Evolutionary conservation across 371 early-diverging fungal species (phyloP).

Genomic region (Dichotomocladium elegans): DNA sequence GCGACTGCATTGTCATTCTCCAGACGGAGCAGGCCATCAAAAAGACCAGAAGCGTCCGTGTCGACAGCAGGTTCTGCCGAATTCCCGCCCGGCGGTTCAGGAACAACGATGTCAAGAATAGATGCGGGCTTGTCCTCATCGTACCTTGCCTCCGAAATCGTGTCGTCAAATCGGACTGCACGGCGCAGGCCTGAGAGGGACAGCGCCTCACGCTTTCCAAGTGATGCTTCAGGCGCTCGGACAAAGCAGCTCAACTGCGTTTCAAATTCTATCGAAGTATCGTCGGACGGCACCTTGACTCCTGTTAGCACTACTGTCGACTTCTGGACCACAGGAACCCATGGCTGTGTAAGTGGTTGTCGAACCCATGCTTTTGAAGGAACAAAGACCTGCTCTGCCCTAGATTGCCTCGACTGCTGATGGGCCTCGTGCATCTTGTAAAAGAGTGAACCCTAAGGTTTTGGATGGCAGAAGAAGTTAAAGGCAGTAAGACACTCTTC

Average conservation of each 20-base stretch:
- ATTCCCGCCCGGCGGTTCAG: not conserved
- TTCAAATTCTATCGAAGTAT: not conserved
- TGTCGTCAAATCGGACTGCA: not conserved
- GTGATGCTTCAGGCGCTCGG: not conserved
- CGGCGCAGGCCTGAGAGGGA: not conserved
- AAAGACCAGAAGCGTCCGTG: too few species aligned
- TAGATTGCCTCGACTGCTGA: not conserved
- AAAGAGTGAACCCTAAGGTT: constrained; percentile 5
- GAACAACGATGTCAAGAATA: not conserved
- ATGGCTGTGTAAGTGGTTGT: too few species aligned
- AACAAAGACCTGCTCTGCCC: not conserved
- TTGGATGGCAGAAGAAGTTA: not conserved
- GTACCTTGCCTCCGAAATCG: not conserved
- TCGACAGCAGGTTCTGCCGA: not conserved
- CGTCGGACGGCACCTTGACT: not conserved
- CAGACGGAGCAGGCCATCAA: too few species aligned
- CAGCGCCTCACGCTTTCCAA: not conserved
- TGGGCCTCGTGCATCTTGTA: constrained; percentile 9
- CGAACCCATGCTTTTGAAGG: not conserved
- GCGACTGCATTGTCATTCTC: too few species aligned
- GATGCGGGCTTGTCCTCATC: not conserved
- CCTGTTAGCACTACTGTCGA: not conserved
- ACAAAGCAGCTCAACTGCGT: not conserved
- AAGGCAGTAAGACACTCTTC: not conserved
- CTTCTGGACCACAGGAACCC: not conserved